Base-by-base conservation (phyloP, 495 filamentous ascomycete genomes). In the Hypoxylon trugodes region DNA sequence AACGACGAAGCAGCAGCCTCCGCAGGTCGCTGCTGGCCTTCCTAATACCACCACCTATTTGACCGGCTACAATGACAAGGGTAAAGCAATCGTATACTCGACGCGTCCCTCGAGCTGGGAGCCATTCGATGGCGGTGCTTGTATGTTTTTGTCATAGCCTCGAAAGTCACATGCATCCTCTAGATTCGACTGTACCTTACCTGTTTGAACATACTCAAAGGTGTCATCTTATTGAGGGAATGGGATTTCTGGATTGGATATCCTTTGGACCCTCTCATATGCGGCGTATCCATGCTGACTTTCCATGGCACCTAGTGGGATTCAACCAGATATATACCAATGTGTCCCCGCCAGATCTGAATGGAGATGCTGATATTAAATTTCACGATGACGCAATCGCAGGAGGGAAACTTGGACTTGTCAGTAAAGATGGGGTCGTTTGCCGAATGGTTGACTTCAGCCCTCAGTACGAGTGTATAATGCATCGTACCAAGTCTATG, bases 401-500 rank as follows among this genome's bases (percentile, higher is more conserved):
- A 9, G 33, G 64, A 1, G 79, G 77, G 52, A 71, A 68, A 0
- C 71, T 82, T 1, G 82, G 81, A 1, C 71, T 84, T 6, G 79
- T 80, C 16, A 66, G 73, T 38, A 76, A 77, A n/a, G 70, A 72
- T 61, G 83, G 84, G 15, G 85, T 81, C 3, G 82, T 89, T 1
- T 74, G 84, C 1, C 80, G 87, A 7, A 81, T 80, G 54, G 86
- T 89, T 12, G 87, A 90, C 61, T 85, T 89, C 28, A 74, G 75
- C 0, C 87, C 87, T 0, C 76, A 73, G 5, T 71, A 78, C 59
- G 75, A 75, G 18, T 82, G 78, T 59, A 77, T 80, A 51, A 85
- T 93, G 83, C 91, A 93, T 58, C 81, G 89, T 0, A 92, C 91
- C 2, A 80, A 86, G 66, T 86, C 82, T 12, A 73, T 95, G 3